These are phyloP conservation scores for Rhododendron ferrugineum DNA, from an alignment of 148 eudicot genomes.

Conservation along the genomic window DNA sequence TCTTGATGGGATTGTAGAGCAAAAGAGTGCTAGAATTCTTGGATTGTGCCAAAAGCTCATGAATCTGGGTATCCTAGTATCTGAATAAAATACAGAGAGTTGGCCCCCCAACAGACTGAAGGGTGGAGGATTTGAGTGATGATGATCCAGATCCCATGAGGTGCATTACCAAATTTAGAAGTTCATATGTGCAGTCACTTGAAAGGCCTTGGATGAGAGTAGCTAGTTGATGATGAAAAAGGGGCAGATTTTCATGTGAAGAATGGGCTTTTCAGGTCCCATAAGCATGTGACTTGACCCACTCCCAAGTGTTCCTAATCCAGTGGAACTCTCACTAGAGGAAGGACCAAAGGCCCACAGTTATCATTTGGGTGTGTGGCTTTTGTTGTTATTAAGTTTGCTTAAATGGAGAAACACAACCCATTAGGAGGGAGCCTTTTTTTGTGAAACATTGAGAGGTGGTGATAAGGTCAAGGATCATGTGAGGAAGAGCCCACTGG, in stretches of 20 bases:
- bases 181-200: slow-evolving; percentile 1
- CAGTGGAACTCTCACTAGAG: not conserved
- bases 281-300: not conserved
- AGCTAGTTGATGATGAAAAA: slow-evolving; percentile 12
- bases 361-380: slow-evolving; percentile 2
- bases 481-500: not conserved
- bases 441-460: not conserved
- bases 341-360: not conserved
- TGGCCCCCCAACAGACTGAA: slow-evolving; percentile 8
- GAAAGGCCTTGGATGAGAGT: slow-evolving; percentile 7
- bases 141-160: not conserved
- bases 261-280: not conserved
- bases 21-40: not conserved
- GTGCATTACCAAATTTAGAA: not conserved
- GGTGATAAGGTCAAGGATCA: not conserved
- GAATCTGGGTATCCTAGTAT: slow-evolving; percentile 1
- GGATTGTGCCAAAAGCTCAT: slow-evolving; percentile 7
- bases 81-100: not conserved
- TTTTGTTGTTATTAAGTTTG: slow-evolving; percentile 10
- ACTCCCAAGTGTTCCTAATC: not conserved
- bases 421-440: not conserved
- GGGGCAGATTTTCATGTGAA: slow-evolving; percentile 25
- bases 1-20: slow-evolving; percentile 6
- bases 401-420: slow-evolving; percentile 15
- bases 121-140: not conserved